Evolutionary conservation across 2,329 filamentous ascomycete genomes (phyloP), one percentile per base, ranked within the genome.

Genomic region (Penicillium crustosum): DNA sequence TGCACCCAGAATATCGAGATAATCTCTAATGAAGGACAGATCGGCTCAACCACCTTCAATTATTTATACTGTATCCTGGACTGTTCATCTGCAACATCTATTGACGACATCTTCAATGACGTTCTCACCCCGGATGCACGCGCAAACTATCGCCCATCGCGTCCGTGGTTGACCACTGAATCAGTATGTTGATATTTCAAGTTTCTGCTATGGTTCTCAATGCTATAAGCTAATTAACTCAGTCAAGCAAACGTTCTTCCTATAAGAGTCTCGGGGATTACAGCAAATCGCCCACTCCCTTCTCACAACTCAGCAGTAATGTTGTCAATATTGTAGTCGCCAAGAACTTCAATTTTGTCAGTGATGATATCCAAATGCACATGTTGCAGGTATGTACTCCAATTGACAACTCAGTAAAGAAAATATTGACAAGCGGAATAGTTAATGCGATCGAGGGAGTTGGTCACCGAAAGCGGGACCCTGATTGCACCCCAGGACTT

Each of bases 281-380:
- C 29, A 59, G 56, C 52, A 70, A 65, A 49, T 62, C 62, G 7
- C 59, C 63, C n/a, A 39, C 61, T 12, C 64, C 68, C 38, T 73
- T 69, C 56, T 61, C 59, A 68, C 70, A 56, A 72, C 79, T 56
- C 77, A 77, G 55, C 39, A 78, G 77, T 49, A 80, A 81, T 53
- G 89, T 96, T 63, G 89, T 91, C 61, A 92, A 96, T 75, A 81
- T 97, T 12, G 81, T 97, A 23, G 83, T 99, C 52, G 90, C 90
- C 2, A 89, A 87, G 65, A 86, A 95, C 70, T 84, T 97, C 52
- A 86, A 96, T 71, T 78, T 79, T 51, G 89, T 91, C 0, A 83
- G 84, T n/a, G 81, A 85, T 36, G 83, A 85, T 53, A 86, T 97
- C 12, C 94, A 99, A 75, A 87, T 94, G 44, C 92, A 97, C 73